Evolutionary conservation across 495 filamentous ascomycete species (phyloP).

Genomic region (Alectoria sarmentosa): DNA sequence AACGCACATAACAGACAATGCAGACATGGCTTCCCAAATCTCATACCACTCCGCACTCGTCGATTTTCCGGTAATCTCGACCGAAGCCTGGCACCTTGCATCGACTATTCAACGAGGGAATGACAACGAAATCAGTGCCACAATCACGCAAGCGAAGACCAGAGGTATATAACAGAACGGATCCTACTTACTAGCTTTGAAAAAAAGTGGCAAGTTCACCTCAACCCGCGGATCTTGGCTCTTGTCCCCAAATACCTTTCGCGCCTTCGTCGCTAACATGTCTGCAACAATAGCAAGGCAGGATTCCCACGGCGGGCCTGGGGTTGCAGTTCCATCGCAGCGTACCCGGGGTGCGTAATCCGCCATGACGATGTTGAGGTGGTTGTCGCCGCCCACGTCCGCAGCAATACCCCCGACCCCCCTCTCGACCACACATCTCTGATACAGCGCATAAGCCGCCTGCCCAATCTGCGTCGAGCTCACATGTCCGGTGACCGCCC

Average conservation of each 20-base stretch:
- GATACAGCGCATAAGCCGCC: conserved; percentile 10
- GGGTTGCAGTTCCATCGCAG: background rate
- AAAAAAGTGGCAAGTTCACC: background rate
- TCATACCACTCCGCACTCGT: conserved; percentile 10
- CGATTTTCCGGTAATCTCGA: conserved; percentile 6
- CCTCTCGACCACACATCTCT: background rate
- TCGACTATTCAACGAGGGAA: background rate
- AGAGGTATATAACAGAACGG: background rate
- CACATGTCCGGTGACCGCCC: background rate
- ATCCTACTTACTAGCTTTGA: background rate
- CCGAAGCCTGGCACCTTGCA: conserved; percentile 1
- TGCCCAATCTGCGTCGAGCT: background rate
- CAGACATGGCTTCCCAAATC: conserved; percentile 13
- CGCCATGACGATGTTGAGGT: background rate
- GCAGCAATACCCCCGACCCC: conserved; percentile 11
- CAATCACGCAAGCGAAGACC: background rate
- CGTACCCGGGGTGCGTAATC: conserved; percentile 5
- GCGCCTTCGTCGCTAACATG: background rate
- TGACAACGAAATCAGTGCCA: background rate
- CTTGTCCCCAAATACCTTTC: conserved; percentile 2
- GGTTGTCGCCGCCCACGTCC: conserved; percentile 7
- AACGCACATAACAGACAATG: conserved; percentile 1
- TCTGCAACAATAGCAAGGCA: background rate
- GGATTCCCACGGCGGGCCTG: conserved; percentile 3
- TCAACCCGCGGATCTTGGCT: conserved; percentile 4